phyloP scores from a whole-genome alignment of 2,329 filamentous ascomycete genomes.

The Aspergillus eucalypticola region DNA sequence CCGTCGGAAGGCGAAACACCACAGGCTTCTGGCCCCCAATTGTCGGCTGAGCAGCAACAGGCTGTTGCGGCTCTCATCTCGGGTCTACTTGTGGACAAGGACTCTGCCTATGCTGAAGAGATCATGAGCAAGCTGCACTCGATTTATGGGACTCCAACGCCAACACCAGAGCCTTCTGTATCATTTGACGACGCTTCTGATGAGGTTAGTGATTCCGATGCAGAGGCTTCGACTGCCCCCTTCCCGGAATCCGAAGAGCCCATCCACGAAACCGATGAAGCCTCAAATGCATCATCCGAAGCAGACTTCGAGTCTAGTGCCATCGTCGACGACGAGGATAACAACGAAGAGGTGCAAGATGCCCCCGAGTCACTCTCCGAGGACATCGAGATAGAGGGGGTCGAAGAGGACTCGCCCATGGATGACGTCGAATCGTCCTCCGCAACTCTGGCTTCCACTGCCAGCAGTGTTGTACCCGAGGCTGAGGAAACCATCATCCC shows the following conservation, averaged over 20 bases:
- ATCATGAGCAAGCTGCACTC: conserved; percentile 71
- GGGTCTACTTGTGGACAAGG: conserved; percentile 74
- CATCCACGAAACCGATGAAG: background rate
- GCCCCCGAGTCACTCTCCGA: background rate
- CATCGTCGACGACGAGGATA: background rate
- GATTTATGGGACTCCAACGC: conserved; percentile 67
- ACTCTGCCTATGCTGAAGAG: conserved; percentile 78
- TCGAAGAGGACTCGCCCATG: conserved; percentile 24
- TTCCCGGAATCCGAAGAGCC: background rate
- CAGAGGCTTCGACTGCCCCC: background rate
- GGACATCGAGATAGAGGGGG: background rate
- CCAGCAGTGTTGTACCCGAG: conserved; percentile 36
- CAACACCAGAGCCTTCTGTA: conserved; percentile 41
- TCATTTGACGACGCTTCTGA: conserved; percentile 56
- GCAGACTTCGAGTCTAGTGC: background rate
- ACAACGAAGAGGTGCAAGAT: background rate
- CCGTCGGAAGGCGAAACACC: background rate
- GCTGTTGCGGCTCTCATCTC: conserved; percentile 71
- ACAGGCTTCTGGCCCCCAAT: background rate
- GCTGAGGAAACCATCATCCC: conserved; percentile 41
- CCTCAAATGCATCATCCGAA: background rate
- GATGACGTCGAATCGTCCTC: conserved; percentile 39
- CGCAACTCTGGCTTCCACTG: conserved; percentile 34
- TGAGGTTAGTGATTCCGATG: conserved; percentile 17
- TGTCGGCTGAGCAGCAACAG: conserved; percentile 49